Evolutionary conservation across 2,329 filamentous ascomycete species (phyloP), one percentile per base, ranked within the genome.

Genomic region (Cordyceps tenuipes): DNA sequence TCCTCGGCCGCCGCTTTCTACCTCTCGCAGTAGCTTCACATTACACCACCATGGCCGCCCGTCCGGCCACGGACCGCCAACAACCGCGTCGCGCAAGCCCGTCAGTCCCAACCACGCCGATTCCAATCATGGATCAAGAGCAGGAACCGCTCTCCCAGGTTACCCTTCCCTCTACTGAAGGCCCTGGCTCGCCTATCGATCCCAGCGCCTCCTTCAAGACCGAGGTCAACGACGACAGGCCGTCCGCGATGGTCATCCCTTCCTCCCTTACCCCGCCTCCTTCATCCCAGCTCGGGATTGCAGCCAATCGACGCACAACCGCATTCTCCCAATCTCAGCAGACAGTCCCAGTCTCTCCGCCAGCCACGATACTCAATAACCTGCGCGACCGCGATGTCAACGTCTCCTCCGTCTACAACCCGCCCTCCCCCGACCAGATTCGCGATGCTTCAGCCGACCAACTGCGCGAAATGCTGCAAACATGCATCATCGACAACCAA

Each of bases 191-290:
- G 13, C 81, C 82, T 31, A 72, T 78, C 63, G 79, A 82, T 52
- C 73, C 75, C 6, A 69, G 71, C 51, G 67, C 73, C 51, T 81
- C 79, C 0, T 82, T 83, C 68, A 78, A 75, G 65, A 78, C 76
- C 3, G 79, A 83, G 62, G 62, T 70, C 62, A 79, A 77, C 67
- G 79, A 82, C 60, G 78, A 80, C 51, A 70, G 74, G 44, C 68
- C 70, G 1, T 67, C 68, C 19, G 68, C 74, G n/a, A 73, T 75
- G 29, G 71, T 83, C 54, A 82, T 84, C 60, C 80, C 81, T 5
- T 84, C 82, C 2, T 84, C 82, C 26, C 70, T 83, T 56, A 84
- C 82, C 2, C 82, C 82, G 3, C 82, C 81, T 26, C 81, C 81
- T 0, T 83, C 80, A 1, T 82, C 80, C 1, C 81, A 83, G 66